Evolutionary conservation across 129 eudicot genomes (phyloP), one percentile per base, ranked within the genome.

Genomic region (Scalesia atractyloides): DNA sequence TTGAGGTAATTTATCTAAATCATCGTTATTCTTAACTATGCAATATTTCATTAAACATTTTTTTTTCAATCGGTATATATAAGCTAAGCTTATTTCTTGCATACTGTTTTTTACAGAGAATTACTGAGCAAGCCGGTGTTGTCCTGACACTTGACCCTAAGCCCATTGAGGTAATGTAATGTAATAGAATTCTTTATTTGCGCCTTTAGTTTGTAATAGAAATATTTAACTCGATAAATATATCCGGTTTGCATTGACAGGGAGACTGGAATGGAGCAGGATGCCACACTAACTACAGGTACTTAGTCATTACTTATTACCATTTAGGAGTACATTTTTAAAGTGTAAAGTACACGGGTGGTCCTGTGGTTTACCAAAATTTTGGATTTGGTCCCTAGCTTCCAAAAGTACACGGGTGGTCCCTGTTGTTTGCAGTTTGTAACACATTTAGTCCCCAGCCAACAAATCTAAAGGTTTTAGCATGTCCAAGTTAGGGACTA

Each of bases 251-350:
- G 24, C 41, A 57, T 61, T 76, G 75, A 58, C 76, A 92, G 98
- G 99, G 99, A 62, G 99, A 95, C 94, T 95, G 99, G 99, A 95
- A 95, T 62, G 99, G 99, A 72, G 99, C 99, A 68, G 99, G 99
- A 52, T 85, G 91, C 65, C 99, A 95, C 84, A 88, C 96, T 46
- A 95, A 95, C 76, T 95, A 90, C 91, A 95, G 99, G 99, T 88
- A 84, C 59, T 67, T 63, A 11, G 37, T n/a, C 51, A 36, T 15
- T 36, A 52, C 5, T 58, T 26, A 12, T 67, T 18, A 37, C 70
- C 56, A 49, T 33, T 60, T 69, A 68, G 34, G 69, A 41, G 44
- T 43, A 22, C 15, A 58, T 8, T 18, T 26, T 26, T 26, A 26
- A 26, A 26, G 3, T 0, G 33, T 26, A 26, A 26, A 26, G 34